Base-by-base conservation (phyloP, 2,329 filamentous ascomycete genomes). In the Claviceps capensis region DNA sequence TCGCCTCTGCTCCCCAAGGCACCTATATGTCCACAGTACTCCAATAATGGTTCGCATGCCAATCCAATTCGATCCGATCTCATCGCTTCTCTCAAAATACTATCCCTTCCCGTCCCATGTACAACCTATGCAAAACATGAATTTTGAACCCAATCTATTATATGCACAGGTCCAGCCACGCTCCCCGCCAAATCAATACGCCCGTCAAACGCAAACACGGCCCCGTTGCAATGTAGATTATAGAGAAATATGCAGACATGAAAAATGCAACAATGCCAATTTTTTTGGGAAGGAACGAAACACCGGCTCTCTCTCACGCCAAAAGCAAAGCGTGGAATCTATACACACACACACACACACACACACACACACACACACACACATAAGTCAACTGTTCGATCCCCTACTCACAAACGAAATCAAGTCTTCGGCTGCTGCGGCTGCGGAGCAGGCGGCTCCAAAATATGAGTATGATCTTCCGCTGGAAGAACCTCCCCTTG, bases 401-500 rank as follows among this genome's bases (percentile, higher is more conserved):
- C 30, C 30, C 4, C 9, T 11, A 34, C 9, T 34, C 30, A 34
- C 30, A 34, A 34, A 34, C 30, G 30, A 11, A 11, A 17, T 53
- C 45, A 55, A 42, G 52, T 60, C 53, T 60, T 58, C 22, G 56
- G 57, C 36, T 56, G 59, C 47, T 58, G 54, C 49, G 68, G 63
- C 55, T 70, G 67, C 26, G 72, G 66, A 43, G 73, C 67, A 14
- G 82, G 80, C 16, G 88, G 87, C 65, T 95, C 89, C 40, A 97
- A 74, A 13, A 90, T 82, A 64, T 98, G 93, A 1, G 78, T 82
- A 66, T 98, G 93, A 49, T 86, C 85, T 9, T 81, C 75, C 2
- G 86, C 86, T 47, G 78, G 81, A 54, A 88, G 73, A 16, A 95
- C 78, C 47, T 77, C 74, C 1, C 89, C 88, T 2, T 72, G 69